Evolutionary conservation across 139 green algal species (phyloP), one percentile per base, ranked within the genome.

Genomic region (Edaphochlamys debaryana): DNA sequence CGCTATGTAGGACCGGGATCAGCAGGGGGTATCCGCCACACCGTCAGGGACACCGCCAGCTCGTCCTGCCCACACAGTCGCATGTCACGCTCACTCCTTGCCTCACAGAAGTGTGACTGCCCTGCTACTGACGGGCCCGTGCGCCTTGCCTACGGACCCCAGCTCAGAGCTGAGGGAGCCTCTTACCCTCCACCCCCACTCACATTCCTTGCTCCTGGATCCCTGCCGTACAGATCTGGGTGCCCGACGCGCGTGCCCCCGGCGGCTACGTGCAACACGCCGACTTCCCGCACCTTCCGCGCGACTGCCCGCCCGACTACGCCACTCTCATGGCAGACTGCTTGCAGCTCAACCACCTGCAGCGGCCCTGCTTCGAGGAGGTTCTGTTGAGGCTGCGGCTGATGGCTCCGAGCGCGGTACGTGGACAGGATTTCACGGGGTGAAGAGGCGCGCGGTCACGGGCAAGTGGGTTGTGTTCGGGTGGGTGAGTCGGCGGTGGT

Each of bases 171-270:
- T n/a, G n/a, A n/a, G n/a, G n/a, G n/a, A n/a, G n/a, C n/a, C n/a
- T n/a, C n/a, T n/a, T n/a, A n/a, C n/a, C n/a, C n/a, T n/a, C n/a
- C n/a, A n/a, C n/a, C n/a, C n/a, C n/a, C n/a, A n/a, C n/a, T n/a
- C n/a, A n/a, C n/a, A n/a, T n/a, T n/a, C n/a, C n/a, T n/a, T n/a
- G n/a, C n/a, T n/a, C n/a, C n/a, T n/a, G n/a, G n/a, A n/a, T n/a
- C n/a, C n/a, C n/a, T n/a, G n/a, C n/a, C n/a, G n/a, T n/a, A n/a
- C 75, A 81, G 75, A 81, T 81, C 41, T 81, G 75, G 75, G 75
- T 81, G 5, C 75, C 75, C 8, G 75, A 81, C 60, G 30, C 75
- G 2, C 40, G 40, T n/a, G 64, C 77, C 25, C 36, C 77, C 30
- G 45, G 64, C 63, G 64, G 63, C 42, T 83, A 83, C 45, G 77